These are phyloP conservation scores for Friedmanniomyces simplex DNA, from an alignment of 495 filamentous ascomycete genomes.

Conservation along the genomic window DNA sequence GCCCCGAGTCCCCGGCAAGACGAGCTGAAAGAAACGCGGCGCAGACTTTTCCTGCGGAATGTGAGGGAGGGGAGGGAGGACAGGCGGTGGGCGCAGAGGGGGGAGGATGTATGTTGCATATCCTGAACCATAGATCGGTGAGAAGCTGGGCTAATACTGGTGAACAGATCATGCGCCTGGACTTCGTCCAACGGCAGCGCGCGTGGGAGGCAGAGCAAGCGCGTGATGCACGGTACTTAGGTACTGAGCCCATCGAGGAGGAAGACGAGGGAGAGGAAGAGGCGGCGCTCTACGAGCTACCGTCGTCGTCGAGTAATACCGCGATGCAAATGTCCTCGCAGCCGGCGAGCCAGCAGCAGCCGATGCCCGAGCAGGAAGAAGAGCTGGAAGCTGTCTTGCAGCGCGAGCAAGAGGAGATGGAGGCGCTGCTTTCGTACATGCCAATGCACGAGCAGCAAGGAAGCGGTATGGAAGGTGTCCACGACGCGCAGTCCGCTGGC, in stretches of 20 bases:
- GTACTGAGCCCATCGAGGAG: slow-evolving; percentile 18
- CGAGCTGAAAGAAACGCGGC: slow-evolving; percentile 43
- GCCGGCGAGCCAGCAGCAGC: slow-evolving; percentile 33
- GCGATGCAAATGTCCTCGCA: slow-evolving; percentile 35
- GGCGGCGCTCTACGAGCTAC: not conserved
- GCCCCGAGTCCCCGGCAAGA: slow-evolving; percentile 20
- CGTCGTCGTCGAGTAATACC: slow-evolving; percentile 26
- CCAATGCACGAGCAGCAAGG: slow-evolving; percentile 23
- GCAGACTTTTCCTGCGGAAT: slow-evolving; percentile 63
- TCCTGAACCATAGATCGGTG: slow-evolving; percentile 5
- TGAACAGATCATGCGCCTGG: slow-evolving; percentile 39
- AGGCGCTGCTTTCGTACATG: slow-evolving; percentile 44
- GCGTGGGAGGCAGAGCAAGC: slow-evolving; percentile 38
- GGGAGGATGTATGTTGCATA: slow-evolving; percentile 55
- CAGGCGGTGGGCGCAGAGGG: slow-evolving; percentile 51
- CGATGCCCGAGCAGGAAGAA: slow-evolving; percentile 41
- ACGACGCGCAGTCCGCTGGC: slow-evolving; percentile 27
- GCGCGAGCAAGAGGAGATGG: slow-evolving; percentile 48
- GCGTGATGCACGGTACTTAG: slow-evolving; percentile 24
- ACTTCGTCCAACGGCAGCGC: slow-evolving; percentile 37
- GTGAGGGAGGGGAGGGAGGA: slow-evolving; percentile 63
- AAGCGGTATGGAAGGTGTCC: slow-evolving; percentile 14
- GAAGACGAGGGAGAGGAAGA: slow-evolving; percentile 6
- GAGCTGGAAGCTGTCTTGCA: slow-evolving; percentile 38
- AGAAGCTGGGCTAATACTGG: not conserved